phyloP scores from a whole-genome alignment of 2,329 filamentous ascomycete species.

The Aspergillus candidus region DNA sequence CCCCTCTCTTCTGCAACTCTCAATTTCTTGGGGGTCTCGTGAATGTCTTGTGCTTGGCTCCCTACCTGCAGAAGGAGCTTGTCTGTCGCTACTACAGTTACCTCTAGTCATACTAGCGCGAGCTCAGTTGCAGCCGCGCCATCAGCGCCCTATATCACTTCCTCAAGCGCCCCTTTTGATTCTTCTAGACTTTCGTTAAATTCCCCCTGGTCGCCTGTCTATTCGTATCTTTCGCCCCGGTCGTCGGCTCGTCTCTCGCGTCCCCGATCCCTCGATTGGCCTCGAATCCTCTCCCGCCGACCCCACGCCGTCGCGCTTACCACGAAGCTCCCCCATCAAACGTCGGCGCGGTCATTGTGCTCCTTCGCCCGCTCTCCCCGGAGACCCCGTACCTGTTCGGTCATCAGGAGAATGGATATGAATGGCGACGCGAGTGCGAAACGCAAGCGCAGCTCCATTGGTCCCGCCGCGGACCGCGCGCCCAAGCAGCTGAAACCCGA shows the following conservation, averaged over 20 bases:
- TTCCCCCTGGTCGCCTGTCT: background rate
- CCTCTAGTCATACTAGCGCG: conserved; percentile 12
- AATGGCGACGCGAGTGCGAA: conserved; percentile 47
- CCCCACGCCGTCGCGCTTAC: conserved; percentile 7
- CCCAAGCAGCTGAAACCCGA: conserved; percentile 52
- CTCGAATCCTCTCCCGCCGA: conserved; percentile 5
- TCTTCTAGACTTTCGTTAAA: background rate
- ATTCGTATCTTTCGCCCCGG: background rate
- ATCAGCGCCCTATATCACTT: conserved; percentile 6
- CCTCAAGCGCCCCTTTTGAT: background rate
- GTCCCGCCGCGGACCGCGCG: conserved; percentile 47
- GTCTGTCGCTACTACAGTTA: conserved; percentile 18
- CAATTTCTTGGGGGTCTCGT: conserved; percentile 16
- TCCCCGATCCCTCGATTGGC: background rate
- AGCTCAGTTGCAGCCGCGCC: conserved; percentile 10
- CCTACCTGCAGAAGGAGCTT: conserved; percentile 25
- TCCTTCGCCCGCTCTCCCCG: conserved; percentile 3
- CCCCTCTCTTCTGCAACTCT: conserved; percentile 4
- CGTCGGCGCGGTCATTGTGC: conserved; percentile 9
- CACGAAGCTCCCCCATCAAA: conserved; percentile 10
- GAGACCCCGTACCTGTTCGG: conserved; percentile 6
- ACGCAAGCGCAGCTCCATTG: conserved; percentile 50
- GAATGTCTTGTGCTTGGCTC: conserved; percentile 32
- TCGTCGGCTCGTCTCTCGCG: background rate
- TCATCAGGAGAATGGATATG: conserved; percentile 39